These are phyloP conservation scores for Naganishia onofrii DNA, from an alignment of 768 basidiomycete genomes.

Conservation along the genomic window DNA sequence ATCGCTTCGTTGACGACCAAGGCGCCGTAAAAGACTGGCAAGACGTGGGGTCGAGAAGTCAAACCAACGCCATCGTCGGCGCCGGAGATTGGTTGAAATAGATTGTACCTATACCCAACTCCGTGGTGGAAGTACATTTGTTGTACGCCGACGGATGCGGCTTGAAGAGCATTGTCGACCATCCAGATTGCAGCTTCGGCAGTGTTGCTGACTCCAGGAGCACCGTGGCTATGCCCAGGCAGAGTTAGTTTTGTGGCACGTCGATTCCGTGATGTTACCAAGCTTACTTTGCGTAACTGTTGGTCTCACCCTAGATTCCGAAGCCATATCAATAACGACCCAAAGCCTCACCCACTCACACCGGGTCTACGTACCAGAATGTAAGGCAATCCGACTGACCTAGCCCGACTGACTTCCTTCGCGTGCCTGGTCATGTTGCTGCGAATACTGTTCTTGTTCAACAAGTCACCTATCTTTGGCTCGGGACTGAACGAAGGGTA, in stretches of 20 bases:
- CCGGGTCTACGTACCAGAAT: conserved; percentile 1
- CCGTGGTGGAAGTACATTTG: conserved; percentile 37
- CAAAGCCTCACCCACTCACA: not conserved
- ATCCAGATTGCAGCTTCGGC: conserved; percentile 37
- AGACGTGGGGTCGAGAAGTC: conserved; percentile 33
- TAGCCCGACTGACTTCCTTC: conserved; percentile 13
- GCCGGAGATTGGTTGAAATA: conserved; percentile 33
- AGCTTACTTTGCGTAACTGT: not conserved
- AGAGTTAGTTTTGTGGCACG: not conserved
- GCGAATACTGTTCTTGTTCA: conserved; percentile 33
- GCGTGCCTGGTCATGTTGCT: conserved; percentile 9
- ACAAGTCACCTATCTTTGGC: conserved; percentile 28
- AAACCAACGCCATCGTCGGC: conserved; percentile 33
- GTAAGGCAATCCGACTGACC: conserved; percentile 22
- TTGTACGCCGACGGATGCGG: conserved; percentile 33
- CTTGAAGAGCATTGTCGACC: conserved; percentile 33
- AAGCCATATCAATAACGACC: not conserved
- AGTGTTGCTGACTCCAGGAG: conserved; percentile 32
- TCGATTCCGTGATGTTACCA: not conserved
- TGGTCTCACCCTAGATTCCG: not conserved
- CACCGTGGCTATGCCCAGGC: conserved; percentile 31
- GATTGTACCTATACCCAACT: conserved; percentile 32
- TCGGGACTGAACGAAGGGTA: conserved; percentile 12
- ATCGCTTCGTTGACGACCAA: conserved; percentile 34
- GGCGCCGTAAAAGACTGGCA: conserved; percentile 31